These are phyloP conservation scores for Rhizopus stolonifer DNA, from an alignment of 371 early-diverging fungal species.

Conservation along the genomic window DNA sequence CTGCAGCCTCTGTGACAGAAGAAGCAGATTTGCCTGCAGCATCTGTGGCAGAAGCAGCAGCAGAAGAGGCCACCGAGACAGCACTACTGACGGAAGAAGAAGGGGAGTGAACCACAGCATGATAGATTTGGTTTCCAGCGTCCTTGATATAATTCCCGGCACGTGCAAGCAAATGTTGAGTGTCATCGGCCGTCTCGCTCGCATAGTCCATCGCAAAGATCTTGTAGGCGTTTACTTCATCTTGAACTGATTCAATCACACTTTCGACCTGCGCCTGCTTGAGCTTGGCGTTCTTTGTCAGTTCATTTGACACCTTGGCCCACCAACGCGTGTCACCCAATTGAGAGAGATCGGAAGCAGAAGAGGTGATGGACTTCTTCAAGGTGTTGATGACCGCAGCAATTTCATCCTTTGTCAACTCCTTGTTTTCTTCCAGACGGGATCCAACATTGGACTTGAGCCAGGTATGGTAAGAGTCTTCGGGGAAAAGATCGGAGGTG, in stretches of 20 bases:
- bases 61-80: constrained; percentile 5
- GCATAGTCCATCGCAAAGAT: constrained; percentile 48
- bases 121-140: constrained; percentile 16
- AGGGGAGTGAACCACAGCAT: constrained; percentile 14
- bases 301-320: constrained; percentile 26
- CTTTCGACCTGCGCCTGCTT: constrained; percentile 29
- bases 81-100: constrained; percentile 1
- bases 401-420: constrained; percentile 36
- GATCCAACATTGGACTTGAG: constrained; percentile 23
- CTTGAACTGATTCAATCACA: constrained; percentile 23
- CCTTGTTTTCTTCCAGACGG: constrained; percentile 28
- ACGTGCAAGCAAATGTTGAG: constrained; percentile 15
- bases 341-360: constrained; percentile 28
- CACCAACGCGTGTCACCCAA: constrained; percentile 38
- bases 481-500: constrained; percentile 4
- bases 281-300: constrained; percentile 34
- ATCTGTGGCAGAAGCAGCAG: constrained; percentile 22
- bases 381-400: constrained; percentile 20
- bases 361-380: constrained; percentile 25
- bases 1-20: constrained; percentile 28
- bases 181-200: constrained; percentile 23
- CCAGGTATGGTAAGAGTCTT: constrained; percentile 35
- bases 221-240: constrained; percentile 46
- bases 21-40: constrained; percentile 27
- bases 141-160: constrained; percentile 19